Percentiles rank a stretch among this genome's conserved stretches.
phyloP scores from a whole-genome alignment of 306 rosid species.

The Prunus campanulata region DNA sequence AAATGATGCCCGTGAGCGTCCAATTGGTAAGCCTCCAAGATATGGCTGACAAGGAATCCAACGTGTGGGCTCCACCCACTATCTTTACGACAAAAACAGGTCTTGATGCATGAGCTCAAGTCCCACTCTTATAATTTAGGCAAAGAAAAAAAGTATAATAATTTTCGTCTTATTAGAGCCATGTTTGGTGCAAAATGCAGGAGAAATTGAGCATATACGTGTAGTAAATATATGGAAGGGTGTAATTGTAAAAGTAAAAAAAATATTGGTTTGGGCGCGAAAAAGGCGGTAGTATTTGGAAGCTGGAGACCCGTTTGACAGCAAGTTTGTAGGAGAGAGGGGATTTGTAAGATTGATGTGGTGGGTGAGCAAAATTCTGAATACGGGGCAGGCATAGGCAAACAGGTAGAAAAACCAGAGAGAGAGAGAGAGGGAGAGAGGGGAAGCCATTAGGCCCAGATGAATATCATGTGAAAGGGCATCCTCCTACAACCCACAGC shows the following conservation, averaged over 20 bases:
- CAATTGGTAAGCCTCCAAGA: no score
- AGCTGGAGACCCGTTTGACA: not conserved
- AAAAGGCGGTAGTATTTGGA: not conserved
- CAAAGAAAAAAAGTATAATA: no score
- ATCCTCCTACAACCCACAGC: not conserved
- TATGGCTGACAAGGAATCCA: no score
- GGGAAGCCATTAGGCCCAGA: not conserved
- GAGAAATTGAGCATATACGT: no score
- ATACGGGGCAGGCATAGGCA: not conserved
- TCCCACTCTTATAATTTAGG: no score
- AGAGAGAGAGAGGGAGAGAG: not conserved
- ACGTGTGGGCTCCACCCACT: no score
- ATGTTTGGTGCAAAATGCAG: no score
- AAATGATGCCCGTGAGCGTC: no score
- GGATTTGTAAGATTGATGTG: not conserved
- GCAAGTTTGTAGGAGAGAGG: not conserved
- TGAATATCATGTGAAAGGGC: not conserved
- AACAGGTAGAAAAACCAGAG: not conserved
- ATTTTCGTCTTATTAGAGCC: no score
- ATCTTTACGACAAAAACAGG: no score
- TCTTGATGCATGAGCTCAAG: no score
- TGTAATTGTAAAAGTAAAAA: not conserved
- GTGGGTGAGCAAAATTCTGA: not conserved
- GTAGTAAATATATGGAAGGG: not conserved
- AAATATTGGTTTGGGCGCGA: not conserved